These are phyloP conservation scores for Prunus mume DNA, from an alignment of 306 rosid genomes.

Conservation along the genomic window DNA sequence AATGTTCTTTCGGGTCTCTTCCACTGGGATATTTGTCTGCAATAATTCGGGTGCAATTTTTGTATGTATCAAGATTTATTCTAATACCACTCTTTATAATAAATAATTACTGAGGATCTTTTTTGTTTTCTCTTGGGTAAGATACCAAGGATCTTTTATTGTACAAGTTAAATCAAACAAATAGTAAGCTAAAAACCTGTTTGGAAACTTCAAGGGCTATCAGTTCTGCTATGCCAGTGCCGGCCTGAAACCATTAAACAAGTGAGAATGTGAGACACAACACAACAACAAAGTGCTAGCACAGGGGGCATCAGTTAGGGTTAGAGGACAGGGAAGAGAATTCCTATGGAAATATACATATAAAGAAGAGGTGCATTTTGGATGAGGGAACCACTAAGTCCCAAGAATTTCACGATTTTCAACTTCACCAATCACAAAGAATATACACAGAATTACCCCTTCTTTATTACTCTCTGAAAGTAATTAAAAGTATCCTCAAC, in stretches of 20 bases:
- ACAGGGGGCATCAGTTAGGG: background rate
- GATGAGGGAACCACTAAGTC: background rate
- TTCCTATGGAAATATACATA: background rate
- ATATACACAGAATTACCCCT: background rate
- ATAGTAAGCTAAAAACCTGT: slow-evolving; percentile 47
- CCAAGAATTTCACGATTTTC: background rate
- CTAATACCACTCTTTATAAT: background rate
- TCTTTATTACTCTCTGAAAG: background rate
- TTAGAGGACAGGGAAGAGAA: background rate
- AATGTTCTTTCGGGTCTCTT: slow-evolving; percentile 77
- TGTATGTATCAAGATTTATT: background rate
- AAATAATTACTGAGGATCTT: background rate
- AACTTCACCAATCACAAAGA: background rate
- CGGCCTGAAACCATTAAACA: slow-evolving; percentile 75
- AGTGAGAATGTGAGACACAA: slow-evolving; percentile 17
- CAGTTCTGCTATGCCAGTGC: slow-evolving; percentile 96
- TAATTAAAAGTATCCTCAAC: background rate
- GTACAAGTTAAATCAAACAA: background rate
- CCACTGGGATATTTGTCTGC: slow-evolving; percentile 79
- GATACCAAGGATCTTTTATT: background rate
- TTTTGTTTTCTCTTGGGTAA: background rate
- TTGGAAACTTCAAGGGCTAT: slow-evolving; percentile 94
- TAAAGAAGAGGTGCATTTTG: background rate
- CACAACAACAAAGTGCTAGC: slow-evolving; percentile 13
- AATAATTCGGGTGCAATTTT: slow-evolving; percentile 15